Conservation (phyloP, 2,329 filamentous ascomycete species). For the Pestalotiopsis sp. region DNA sequence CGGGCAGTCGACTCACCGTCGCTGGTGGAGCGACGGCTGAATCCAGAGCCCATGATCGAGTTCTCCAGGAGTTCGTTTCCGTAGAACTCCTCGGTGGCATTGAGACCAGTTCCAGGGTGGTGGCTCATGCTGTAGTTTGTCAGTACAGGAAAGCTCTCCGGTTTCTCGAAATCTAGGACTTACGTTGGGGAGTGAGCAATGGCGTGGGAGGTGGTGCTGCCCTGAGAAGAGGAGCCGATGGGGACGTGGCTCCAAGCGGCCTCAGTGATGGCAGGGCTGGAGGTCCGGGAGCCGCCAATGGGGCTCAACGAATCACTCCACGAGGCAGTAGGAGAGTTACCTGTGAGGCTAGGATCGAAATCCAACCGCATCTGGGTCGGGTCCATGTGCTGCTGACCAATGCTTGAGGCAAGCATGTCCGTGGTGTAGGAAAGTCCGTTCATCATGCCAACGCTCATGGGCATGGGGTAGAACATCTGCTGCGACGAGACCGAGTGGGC, state of each 20-base stretch:
- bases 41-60: slow-evolving; percentile 43
- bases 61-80: slow-evolving; percentile 38
- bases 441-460: slow-evolving; percentile 46
- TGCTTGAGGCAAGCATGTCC: slow-evolving; percentile 42
- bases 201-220: slow-evolving; percentile 51
- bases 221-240: slow-evolving; percentile 45
- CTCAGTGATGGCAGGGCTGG: slow-evolving; percentile 51
- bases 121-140: slow-evolving; percentile 38
- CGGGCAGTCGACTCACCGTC: slow-evolving; percentile 59
- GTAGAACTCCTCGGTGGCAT: slow-evolving; percentile 39
- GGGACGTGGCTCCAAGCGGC: slow-evolving; percentile 47
- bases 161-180: slow-evolving; percentile 32
- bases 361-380: slow-evolving; percentile 58
- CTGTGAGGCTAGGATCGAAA: slow-evolving; percentile 50
- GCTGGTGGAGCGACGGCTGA: slow-evolving; percentile 50
- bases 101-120: slow-evolving; percentile 36
- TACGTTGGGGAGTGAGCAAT: slow-evolving; percentile 58
- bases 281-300: slow-evolving; percentile 50
- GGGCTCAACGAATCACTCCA: slow-evolving; percentile 56
- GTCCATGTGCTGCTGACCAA: slow-evolving; percentile 57
- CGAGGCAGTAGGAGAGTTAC: slow-evolving; percentile 53
- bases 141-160: slow-evolving; percentile 24
- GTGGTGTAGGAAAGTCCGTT: slow-evolving; percentile 46
- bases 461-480: slow-evolving; percentile 51
- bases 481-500: slow-evolving; percentile 48